Base-by-base conservation (phyloP, 768 basidiomycete species). In the Cubamyces lactineus region DNA sequence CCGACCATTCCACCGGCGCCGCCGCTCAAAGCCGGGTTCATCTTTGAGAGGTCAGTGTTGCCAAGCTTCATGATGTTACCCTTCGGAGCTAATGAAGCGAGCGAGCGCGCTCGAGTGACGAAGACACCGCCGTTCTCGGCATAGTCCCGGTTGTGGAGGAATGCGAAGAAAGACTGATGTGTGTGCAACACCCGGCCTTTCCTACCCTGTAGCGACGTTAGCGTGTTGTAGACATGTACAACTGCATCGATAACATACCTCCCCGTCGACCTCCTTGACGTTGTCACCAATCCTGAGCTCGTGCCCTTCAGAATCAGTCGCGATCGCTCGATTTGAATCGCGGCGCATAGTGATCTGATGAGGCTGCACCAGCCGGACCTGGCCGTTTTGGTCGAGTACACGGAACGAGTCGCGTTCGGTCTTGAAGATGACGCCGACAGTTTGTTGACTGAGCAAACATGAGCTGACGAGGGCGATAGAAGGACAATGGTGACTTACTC, bases 371-470 rank as follows among this genome's bases (percentile, higher is more conserved):
- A 91, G 81, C 16, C 94, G 90, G 16, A 92, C 84, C 76, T 93
- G 88, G 1, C 94, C 93, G 67, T 93, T 89, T 72, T 98, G 97
- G 70, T 98, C 96, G 53, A 99, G 81, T 2, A 99, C 91, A 58
- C 95, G 92, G 85, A 99, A 94, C 8, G 94, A 88, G 71, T 94
- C 94, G 15, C 94, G 88, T 72, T 98, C 97, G 1, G 95, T 96
- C 74, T 96, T 96, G 84, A 90, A 97, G 65, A 98, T 97, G 62
- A 98, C 94, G 72, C 95, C 97, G 39, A 95, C 94, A 5, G 95
- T 96, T 73, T 95, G 92, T 30, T 86, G 83, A 74, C 95, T 98
- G 67, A 26, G 28, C 28, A 45, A 56, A 28, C 1, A 28, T 47
- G 16, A 40, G 19, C 64, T 43, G 61, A 58, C 28, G 65, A 41